Percentiles rank a stretch among this genome's conserved stretches.
Conservation (phyloP, 2,329 filamentous ascomycete genomes). For the Penicillium paneum region DNA sequence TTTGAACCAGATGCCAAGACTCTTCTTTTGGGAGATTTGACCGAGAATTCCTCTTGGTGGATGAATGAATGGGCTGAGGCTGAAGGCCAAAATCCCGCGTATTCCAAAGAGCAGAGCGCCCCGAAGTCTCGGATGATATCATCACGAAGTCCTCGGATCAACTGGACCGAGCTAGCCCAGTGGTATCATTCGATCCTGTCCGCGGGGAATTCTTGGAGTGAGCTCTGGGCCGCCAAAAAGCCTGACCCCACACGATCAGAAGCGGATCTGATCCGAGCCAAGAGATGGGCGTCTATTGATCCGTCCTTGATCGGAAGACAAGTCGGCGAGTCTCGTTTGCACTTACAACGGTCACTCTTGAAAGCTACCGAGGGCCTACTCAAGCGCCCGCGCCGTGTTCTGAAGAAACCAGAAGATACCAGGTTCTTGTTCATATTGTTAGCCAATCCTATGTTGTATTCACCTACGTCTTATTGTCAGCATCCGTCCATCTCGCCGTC, state of each 20-base stretch:
- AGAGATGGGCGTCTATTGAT: conserved; percentile 43
- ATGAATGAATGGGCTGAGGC: conserved; percentile 55
- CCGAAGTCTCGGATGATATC: conserved; percentile 45
- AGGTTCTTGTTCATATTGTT: conserved; percentile 76
- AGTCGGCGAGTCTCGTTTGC: conserved; percentile 61
- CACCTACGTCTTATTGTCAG: conserved; percentile 30
- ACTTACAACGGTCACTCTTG: conserved; percentile 66
- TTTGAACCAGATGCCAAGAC: conserved; percentile 71
- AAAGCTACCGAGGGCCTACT: conserved; percentile 76
- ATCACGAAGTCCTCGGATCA: conserved; percentile 64
- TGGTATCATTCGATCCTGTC: conserved; percentile 73
- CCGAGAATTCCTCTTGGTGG: conserved; percentile 82
- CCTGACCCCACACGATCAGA: conserved; percentile 30
- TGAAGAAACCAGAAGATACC: conserved; percentile 66
- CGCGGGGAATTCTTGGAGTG: conserved; percentile 65
- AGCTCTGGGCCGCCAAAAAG: conserved; percentile 56
- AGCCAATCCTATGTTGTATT: conserved; percentile 71
- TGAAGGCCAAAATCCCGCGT: conserved; percentile 27
- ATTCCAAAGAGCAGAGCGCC: conserved; percentile 35
- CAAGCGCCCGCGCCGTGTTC: conserved; percentile 69
- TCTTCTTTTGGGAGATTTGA: conserved; percentile 69
- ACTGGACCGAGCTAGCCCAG: conserved; percentile 67
- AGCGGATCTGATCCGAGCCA: conserved; percentile 20
- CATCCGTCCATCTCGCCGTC: conserved; percentile 15
- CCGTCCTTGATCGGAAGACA: conserved; percentile 50